These are phyloP conservation scores for Manihot esculenta DNA, from an alignment of 441 rosid genomes.

Conservation along the genomic window DNA sequence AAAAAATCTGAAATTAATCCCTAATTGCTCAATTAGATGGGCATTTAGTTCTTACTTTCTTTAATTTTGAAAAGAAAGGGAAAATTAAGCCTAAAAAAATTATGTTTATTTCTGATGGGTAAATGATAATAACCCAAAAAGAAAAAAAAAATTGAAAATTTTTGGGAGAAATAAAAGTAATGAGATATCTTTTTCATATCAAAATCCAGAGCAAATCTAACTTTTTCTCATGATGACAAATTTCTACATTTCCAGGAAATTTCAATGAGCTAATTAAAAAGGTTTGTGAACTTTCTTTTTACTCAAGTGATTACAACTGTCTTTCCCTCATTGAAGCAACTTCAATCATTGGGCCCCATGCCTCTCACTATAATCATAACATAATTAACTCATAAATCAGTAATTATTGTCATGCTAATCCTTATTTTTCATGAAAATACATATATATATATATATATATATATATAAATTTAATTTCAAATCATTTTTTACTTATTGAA, in stretches of 20 bases:
- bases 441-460: too few species aligned
- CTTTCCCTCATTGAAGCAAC: not conserved
- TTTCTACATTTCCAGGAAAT: slow-evolving; percentile 18
- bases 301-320: not conserved
- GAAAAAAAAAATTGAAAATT: not conserved
- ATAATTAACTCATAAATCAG: not conserved
- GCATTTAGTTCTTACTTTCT: slow-evolving; percentile 11
- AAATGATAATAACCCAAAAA: not conserved
- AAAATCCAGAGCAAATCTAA: slow-evolving; percentile 3
- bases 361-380: not conserved
- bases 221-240: slow-evolving; percentile 2
- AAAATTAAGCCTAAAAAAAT: not conserved
- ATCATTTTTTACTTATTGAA: too few species aligned
- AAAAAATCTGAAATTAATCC: too few species aligned
- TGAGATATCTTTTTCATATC: slow-evolving; percentile 8
- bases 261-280: slow-evolving; percentile 14
- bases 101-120: not conserved
- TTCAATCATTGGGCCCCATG: not conserved
- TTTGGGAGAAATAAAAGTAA: not conserved
- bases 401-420: too few species aligned
- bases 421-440: too few species aligned
- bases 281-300: slow-evolving; percentile 6
- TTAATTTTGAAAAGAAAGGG: too few species aligned
- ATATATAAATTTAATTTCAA: too few species aligned
- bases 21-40: too few species aligned